Evolutionary conservation across 805 yeast genomes (phyloP).

Genomic region (Candida loeiensis): DNA sequence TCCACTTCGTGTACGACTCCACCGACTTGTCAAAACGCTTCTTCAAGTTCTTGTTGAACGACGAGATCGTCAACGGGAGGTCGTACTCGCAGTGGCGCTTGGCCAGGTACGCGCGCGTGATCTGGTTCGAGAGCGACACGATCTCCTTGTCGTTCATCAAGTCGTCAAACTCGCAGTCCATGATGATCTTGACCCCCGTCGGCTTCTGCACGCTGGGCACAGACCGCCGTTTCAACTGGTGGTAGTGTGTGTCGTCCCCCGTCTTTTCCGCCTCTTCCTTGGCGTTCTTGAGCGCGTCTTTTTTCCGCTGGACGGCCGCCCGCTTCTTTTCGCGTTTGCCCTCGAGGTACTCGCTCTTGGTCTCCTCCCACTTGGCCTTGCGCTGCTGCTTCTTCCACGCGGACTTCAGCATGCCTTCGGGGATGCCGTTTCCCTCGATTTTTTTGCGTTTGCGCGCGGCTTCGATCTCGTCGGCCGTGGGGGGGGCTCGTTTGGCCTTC

Average conservation of each 20-base stretch:
- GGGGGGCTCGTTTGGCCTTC: constrained; percentile 10
- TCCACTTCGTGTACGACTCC: constrained; percentile 64
- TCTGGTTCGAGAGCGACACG: constrained; percentile 71
- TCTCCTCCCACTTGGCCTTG: constrained; percentile 55
- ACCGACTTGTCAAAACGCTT: constrained; percentile 65
- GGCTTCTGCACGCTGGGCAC: constrained; percentile 44
- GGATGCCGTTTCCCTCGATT: constrained; percentile 35
- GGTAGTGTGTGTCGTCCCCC: constrained; percentile 28
- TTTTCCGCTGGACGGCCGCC: constrained; percentile 27
- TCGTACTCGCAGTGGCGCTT: constrained; percentile 59
- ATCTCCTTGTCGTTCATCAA: constrained; percentile 74
- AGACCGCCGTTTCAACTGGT: constrained; percentile 25
- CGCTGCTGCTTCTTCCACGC: constrained; percentile 77
- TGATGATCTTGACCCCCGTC: constrained; percentile 53
- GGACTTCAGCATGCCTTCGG: constrained; percentile 83
- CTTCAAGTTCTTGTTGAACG: constrained; percentile 64
- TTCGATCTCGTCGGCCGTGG: constrained; percentile 14
- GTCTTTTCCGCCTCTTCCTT: constrained; percentile 13
- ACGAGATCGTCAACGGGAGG: constrained; percentile 57
- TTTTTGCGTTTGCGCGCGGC: constrained; percentile 9
- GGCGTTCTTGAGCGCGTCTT: constrained; percentile 18
- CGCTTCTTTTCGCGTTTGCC: constrained; percentile 54
- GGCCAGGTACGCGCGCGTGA: constrained; percentile 77
- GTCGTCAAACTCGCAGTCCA: constrained; percentile 91
- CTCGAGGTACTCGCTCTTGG: constrained; percentile 57